phyloP scores from a whole-genome alignment of 352 stramenopile species.

The Phytopythium sindhum region DNA sequence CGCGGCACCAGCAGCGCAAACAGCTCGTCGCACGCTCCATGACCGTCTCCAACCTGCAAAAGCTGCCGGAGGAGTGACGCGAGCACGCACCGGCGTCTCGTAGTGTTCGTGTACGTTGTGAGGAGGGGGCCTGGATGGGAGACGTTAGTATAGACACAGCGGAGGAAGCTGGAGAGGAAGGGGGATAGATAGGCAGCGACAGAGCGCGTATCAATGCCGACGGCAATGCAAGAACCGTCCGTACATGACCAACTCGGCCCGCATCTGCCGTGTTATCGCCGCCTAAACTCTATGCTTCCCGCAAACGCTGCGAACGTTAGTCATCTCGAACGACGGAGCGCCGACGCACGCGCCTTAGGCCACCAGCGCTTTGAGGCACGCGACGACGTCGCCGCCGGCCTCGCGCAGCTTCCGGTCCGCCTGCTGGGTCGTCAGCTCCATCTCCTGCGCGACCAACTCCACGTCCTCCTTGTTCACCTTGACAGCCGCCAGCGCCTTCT shows the following conservation, averaged over 20 bases:
- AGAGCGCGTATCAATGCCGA: background rate
- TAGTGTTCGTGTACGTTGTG: constrained; percentile 4
- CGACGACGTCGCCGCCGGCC: constrained; percentile 64
- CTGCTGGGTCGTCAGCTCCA: constrained; percentile 69
- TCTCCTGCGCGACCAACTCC: constrained; percentile 69
- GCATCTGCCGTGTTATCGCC: background rate
- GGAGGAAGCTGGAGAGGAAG: background rate
- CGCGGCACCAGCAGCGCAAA: constrained; percentile 24
- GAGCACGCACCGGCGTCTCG: background rate
- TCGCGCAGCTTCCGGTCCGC: constrained; percentile 84
- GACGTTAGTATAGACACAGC: background rate
- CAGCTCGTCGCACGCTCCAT: constrained; percentile 7
- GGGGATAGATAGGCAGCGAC: background rate
- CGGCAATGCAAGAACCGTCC: background rate
- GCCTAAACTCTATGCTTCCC: constrained; percentile 1
- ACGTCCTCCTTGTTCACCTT: constrained; percentile 85
- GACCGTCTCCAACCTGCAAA: constrained; percentile 11
- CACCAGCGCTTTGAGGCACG: constrained; percentile 63
- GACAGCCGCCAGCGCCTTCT: constrained; percentile 77
- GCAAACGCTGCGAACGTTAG: background rate
- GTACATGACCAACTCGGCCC: background rate
- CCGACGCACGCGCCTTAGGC: constrained; percentile 5
- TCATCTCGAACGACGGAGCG: background rate
- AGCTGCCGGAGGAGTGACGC: constrained; percentile 7
- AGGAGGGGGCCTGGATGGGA: background rate